Evolutionary conservation across 768 basidiomycete species (phyloP).

Genomic region (Hygrocybe coccinea): DNA sequence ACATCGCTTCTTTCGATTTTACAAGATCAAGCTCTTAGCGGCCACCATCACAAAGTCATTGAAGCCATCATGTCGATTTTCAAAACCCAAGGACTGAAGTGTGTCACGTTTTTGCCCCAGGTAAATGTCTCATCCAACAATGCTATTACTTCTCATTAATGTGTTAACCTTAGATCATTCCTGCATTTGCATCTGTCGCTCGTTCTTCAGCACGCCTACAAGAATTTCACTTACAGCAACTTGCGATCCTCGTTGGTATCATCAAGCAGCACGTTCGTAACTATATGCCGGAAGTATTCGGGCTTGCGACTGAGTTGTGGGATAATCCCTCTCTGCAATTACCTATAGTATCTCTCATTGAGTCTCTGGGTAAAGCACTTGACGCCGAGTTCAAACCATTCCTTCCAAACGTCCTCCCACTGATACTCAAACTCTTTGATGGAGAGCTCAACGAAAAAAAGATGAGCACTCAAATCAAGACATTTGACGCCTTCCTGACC

Average conservation of each 20-base stretch:
- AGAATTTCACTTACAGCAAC: slow-evolving; percentile 91
- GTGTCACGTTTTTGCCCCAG: slow-evolving; percentile 91
- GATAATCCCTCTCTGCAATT: slow-evolving; percentile 77
- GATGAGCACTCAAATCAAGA: slow-evolving; percentile 74
- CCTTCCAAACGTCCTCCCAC: slow-evolving; percentile 82
- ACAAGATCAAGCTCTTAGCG: slow-evolving; percentile 81
- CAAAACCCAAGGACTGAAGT: slow-evolving; percentile 95
- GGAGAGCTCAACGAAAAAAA: slow-evolving; percentile 80
- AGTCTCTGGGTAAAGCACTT: slow-evolving; percentile 86
- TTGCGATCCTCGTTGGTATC: slow-evolving; percentile 91
- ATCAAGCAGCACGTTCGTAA: slow-evolving; percentile 97
- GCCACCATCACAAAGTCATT: slow-evolving; percentile 88
- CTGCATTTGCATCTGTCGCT: slow-evolving; percentile 88
- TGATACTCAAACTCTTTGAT: slow-evolving; percentile 87
- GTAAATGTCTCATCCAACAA: slow-evolving; percentile 36
- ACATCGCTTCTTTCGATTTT: slow-evolving; percentile 80
- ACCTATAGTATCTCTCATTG: slow-evolving; percentile 87
- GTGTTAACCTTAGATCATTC: slow-evolving; percentile 66
- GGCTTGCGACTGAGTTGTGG: slow-evolving; percentile 87
- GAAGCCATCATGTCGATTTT: slow-evolving; percentile 99
- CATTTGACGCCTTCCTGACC: slow-evolving; percentile 90
- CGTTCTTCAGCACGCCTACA: slow-evolving; percentile 78
- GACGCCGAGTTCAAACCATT: slow-evolving; percentile 98
- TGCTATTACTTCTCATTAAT: background rate
- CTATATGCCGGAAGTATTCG: slow-evolving; percentile 81